phyloP scores from a whole-genome alignment of 345 rosid genomes.

The Sisymbrium altissimum region DNA sequence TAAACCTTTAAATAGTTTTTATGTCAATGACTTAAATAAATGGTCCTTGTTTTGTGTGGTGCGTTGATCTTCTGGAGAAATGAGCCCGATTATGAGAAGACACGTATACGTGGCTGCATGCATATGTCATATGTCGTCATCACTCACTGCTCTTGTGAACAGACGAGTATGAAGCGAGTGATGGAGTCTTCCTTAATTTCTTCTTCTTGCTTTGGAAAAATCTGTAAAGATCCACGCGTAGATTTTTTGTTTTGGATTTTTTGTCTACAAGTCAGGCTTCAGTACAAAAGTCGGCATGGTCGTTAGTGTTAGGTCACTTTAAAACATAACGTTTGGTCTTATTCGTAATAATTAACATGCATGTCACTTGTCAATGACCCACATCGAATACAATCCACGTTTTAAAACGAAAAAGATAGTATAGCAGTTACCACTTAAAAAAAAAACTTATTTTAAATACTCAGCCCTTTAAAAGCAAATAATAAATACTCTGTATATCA shows the following conservation, averaged over 20 bases:
- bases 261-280: background rate
- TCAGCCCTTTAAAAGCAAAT: background rate
- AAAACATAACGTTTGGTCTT: background rate
- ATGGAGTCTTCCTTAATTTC: background rate
- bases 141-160: background rate
- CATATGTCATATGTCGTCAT: background rate
- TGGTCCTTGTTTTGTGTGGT: background rate
- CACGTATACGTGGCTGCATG: background rate
- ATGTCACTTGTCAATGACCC: background rate
- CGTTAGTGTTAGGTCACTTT: background rate
- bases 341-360: background rate
- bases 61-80: background rate
- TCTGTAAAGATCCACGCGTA: background rate
- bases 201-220: background rate
- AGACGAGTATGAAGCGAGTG: background rate
- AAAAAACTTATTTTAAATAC: background rate
- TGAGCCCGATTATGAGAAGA: background rate
- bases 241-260: background rate
- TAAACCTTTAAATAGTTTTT: background rate
- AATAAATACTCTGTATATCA: background rate
- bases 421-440: background rate
- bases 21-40: background rate
- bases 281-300: background rate
- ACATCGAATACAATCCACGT: background rate
- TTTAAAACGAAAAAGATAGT: background rate